These are phyloP conservation scores for Paramecium octaurelia DNA, from an alignment of 73 alveolate genomes.

Conservation along the genomic window DNA sequence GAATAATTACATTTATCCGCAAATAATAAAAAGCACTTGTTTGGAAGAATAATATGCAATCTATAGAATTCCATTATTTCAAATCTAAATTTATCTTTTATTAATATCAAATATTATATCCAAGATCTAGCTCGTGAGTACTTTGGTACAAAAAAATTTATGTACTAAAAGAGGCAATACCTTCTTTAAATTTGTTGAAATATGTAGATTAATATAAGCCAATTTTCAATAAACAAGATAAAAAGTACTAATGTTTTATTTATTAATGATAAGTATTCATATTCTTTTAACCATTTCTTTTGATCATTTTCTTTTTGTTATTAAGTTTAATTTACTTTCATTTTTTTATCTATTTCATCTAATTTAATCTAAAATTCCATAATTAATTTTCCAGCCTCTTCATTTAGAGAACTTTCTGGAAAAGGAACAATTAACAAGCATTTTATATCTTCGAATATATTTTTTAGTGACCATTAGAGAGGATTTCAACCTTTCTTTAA, in stretches of 20 bases:
- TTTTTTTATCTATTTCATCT: not conserved
- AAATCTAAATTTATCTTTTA: no score
- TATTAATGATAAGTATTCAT: not conserved
- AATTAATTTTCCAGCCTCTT: constrained; percentile 99
- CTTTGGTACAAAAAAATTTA: no score
- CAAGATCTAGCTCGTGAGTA: no score
- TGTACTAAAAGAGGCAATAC: no score
- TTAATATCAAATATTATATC: no score
- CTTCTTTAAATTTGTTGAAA: no score
- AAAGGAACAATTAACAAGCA: constrained; percentile 98
- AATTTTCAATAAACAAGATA: not conserved
- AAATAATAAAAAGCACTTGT: no score
- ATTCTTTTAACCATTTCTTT: not conserved
- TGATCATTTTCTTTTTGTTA: not conserved
- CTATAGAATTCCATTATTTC: no score
- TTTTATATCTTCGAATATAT: constrained; percentile 96
- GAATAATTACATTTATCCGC: no score
- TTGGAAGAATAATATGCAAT: no score
- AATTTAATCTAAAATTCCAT: constrained; percentile 78
- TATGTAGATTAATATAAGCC: not conserved
- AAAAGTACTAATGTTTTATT: not conserved
- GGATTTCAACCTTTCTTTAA: constrained; percentile 97
- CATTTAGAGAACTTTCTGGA: constrained; percentile 98
- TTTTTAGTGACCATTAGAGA: constrained; percentile 85
- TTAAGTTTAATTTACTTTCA: not conserved